Percentiles rank a stretch among this genome's conserved stretches.
Evolutionary conservation across 2,329 filamentous ascomycete genomes (phyloP).

Genomic region (Pseudogymnoascus sp.): DNA sequence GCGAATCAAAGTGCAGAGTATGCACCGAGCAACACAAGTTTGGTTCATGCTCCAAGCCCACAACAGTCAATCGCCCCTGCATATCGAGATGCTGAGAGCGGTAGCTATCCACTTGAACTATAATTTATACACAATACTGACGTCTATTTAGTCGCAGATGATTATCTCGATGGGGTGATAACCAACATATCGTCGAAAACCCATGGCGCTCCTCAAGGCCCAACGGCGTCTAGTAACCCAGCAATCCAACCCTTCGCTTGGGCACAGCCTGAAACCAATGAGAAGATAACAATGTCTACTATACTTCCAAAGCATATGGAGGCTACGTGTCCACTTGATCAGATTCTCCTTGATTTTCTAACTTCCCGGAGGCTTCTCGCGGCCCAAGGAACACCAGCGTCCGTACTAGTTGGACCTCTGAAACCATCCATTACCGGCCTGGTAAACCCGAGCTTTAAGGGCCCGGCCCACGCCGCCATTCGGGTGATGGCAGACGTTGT

Average conservation of each 20-base stretch:
- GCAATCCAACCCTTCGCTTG: background rate
- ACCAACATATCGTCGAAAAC: background rate
- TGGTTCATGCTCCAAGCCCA: background rate
- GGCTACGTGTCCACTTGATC: constrained; percentile 9
- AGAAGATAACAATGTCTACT: background rate
- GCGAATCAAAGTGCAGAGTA: no score
- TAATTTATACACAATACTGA: background rate
- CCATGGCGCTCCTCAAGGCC: background rate
- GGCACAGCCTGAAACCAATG: background rate
- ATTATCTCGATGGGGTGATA: background rate
- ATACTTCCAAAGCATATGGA: constrained; percentile 8
- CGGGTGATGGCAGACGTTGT: constrained; percentile 10
- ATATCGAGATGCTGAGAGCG: background rate
- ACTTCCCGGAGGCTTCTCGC: background rate
- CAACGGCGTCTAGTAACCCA: background rate
- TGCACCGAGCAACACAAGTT: background rate
- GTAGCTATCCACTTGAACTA: background rate
- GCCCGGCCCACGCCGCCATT: background rate
- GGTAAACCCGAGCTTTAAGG: background rate
- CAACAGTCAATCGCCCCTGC: background rate
- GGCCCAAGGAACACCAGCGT: background rate
- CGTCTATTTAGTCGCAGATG: background rate
- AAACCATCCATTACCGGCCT: constrained; percentile 6
- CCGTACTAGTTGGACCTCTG: background rate
- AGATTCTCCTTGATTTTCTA: constrained; percentile 8